Conservation (phyloP, 768 basidiomycete species). For the Pholiota microspora region DNA sequence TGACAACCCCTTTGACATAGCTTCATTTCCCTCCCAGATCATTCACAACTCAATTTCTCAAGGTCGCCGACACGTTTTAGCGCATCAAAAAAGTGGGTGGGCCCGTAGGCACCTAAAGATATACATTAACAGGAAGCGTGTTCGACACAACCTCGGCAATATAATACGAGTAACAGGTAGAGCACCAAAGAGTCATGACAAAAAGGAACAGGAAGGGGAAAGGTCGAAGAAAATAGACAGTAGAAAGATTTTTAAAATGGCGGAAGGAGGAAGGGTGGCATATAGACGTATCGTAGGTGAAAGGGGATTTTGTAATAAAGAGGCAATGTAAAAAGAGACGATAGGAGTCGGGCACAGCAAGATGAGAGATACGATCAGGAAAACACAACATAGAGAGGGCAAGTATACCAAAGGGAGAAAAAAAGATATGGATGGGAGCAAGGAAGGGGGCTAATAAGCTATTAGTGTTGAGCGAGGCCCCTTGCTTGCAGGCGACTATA, state of each 20-base stretch:
- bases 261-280: not conserved
- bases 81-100: not conserved
- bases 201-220: not conserved
- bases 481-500: not conserved
- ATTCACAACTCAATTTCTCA: not conserved
- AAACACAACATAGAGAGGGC: constrained; percentile 7
- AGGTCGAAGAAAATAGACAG: constrained; percentile 2
- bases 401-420: constrained; percentile 4
- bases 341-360: constrained; percentile 2
- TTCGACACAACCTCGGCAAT: constrained; percentile 19
- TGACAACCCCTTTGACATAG: not conserved
- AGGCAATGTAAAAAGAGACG: not conserved
- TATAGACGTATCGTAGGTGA: constrained; percentile 1
- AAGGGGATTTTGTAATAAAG: constrained; percentile 7
- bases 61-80: not conserved
- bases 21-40: too few relatives aligned
- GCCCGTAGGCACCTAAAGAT: constrained; percentile 2
- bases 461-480: not conserved
- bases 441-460: not conserved
- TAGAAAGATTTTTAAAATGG: constrained; percentile 5
- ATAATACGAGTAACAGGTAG: constrained; percentile 11
- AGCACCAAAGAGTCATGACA: not conserved
- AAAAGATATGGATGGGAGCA: not conserved
- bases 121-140: constrained; percentile 23
- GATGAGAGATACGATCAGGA: constrained; percentile 1